phyloP scores from a whole-genome alignment of 2,329 filamentous ascomycete genomes.

The Phaeosphaeria sp. region DNA sequence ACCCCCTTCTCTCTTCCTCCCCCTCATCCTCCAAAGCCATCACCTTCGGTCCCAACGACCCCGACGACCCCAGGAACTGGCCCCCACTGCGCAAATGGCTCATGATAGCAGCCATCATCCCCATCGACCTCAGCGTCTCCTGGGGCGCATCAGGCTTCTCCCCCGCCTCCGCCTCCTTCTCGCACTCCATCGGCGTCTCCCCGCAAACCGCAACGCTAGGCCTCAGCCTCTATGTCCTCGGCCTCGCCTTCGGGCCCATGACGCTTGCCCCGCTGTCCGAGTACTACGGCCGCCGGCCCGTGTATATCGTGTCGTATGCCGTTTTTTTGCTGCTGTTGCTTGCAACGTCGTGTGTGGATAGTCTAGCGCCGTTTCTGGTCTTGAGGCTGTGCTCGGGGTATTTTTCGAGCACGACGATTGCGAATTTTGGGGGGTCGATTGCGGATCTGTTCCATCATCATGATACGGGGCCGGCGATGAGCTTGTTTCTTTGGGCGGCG shows the following conservation, averaged over 20 bases:
- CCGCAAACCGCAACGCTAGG: constrained; percentile 53
- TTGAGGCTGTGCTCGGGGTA: constrained; percentile 55
- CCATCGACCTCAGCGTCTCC: constrained; percentile 45
- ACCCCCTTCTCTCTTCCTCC: constrained; percentile 12
- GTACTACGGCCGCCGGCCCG: constrained; percentile 52
- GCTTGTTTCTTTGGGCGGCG: constrained; percentile 55
- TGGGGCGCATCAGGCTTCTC: constrained; percentile 59
- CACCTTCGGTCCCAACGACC: constrained; percentile 23
- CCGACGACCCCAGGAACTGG: constrained; percentile 47
- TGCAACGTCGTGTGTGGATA: constrained; percentile 52
- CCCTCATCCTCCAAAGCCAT: constrained; percentile 14
- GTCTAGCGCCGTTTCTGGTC: constrained; percentile 51
- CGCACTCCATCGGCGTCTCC: constrained; percentile 50
- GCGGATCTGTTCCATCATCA: constrained; percentile 54
- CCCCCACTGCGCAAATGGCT: constrained; percentile 40
- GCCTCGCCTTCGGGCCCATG: constrained; percentile 52
- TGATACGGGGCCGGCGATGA: constrained; percentile 52
- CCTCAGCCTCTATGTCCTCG: constrained; percentile 56
- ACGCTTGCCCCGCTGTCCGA: constrained; percentile 43
- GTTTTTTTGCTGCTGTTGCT: constrained; percentile 53
- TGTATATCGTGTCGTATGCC: constrained; percentile 53
- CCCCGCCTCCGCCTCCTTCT: constrained; percentile 52
- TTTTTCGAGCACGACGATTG: constrained; percentile 51
- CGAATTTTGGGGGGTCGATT: constrained; percentile 53
- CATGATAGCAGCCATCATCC: constrained; percentile 43